Base-by-base conservation (phyloP, 176 grass and related monocot species). In the Eragrostis nindensis region DNA sequence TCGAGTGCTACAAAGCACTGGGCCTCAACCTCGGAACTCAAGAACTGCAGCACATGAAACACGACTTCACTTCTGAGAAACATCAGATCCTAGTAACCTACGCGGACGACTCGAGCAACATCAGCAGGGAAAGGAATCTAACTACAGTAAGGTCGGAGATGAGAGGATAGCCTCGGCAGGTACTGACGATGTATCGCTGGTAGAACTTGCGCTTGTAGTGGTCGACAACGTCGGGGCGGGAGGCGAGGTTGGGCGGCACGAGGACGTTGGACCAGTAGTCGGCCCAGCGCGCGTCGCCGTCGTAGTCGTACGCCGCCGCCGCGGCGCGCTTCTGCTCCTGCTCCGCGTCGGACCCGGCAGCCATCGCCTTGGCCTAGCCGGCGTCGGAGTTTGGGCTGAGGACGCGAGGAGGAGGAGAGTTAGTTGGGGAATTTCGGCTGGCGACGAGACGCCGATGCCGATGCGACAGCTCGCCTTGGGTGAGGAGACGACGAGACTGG, bases 181-280 rank as follows among this genome's bases (percentile, higher is more conserved):
- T 38, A 68, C 77, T 80, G n/a, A 80, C 77, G 77, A 80, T 43
- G 63, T 55, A 68, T 10, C 77, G 32, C 43, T 92, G 90, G 90
- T 94, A 94, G 90, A 98, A 94, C 90, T 94, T 94, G 95, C 95
- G 90, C 85, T 90, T 94, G 80, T 49, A 98, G 87, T 94, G 88
- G 50, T 74, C 95, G 59, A 89, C 0, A 80, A 98, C 92, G 59
- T 91, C 92, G 73, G 95, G 87, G 68, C 81, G 83, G 49, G 86
- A 71, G 66, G 95, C 92, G 78, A 91, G 87, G 88, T 98, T 55
- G 0, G 87, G 85, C 42, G 95, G 95, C 1, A 92, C 57, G 72
- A 94, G 80, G 70, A 98, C 42, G 79, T 94, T 98, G 83, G 71
- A 89, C 92, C 90, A 92, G 92, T 94, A 98, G 12, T 91, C 92